Evolutionary conservation across 768 basidiomycete genomes (phyloP), one percentile per base, ranked within the genome.

Genomic region (Pleurotus pulmonarius): DNA sequence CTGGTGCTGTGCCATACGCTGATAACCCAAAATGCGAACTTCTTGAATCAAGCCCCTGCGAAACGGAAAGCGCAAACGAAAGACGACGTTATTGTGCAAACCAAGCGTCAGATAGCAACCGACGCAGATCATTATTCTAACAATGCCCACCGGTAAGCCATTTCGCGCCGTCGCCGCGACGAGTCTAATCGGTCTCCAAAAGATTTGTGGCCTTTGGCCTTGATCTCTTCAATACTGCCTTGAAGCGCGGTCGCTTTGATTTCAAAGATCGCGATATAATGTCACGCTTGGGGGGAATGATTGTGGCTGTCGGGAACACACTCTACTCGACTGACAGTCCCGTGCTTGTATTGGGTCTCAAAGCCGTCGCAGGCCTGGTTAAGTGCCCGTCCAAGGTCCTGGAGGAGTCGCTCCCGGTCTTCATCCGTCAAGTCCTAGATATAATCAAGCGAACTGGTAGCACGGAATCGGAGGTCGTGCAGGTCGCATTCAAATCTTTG

Each of bases 161-260:
- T 52, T 37, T 0, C 22, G 40, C 8, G 47, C 46, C 15, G 24
- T 40, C 22, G 40, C 46, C n/a, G 25, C 46, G 15, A 7, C 7
- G 26, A 12, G 7, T 57, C 43, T 59, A 55, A 59, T 57, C 59
- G 49, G 11, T 7, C 22, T 25, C 40, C 46, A 24, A 18, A 59
- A 93, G 90, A 22, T 98, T 98, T 63, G 85, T 97, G 26, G 81
- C 85, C 4, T 93, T 99, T 63, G 97, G 97, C 41, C 77, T 98
- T 41, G 94, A 98, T 53, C 76, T 99, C 3, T 88, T 98, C 66
- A 83, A 88, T 62, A 90, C 92, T 3, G 94, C 93, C 0, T 83
- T 92, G 65, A 85, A 91, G 47, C 84, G 94, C 5, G 88, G 85
- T 56, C 87, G 87, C 16, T 94, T 99, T 64, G 87, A 96, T 66